Conservation (phyloP, 257 asterid genomes). For the Rubia yunnanensis region DNA sequence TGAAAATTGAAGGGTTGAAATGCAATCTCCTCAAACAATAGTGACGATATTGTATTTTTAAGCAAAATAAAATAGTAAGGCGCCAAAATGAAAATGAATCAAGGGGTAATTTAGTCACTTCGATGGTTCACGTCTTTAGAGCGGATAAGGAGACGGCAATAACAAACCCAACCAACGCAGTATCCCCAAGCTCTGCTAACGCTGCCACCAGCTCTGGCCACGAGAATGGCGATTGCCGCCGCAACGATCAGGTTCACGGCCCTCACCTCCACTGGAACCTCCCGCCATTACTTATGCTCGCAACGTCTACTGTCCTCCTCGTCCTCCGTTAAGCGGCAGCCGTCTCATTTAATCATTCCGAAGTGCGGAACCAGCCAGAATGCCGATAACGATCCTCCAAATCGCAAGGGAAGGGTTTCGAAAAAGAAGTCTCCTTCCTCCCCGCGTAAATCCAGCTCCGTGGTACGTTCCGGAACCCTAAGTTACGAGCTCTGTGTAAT, state of each 20-base stretch:
- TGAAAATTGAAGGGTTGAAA: no score
- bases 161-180: not conserved
- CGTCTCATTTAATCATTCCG: constrained; percentile 14
- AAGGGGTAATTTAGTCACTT: not conserved
- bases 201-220: not conserved
- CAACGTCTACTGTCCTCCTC: constrained; percentile 17
- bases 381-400: constrained; percentile 8
- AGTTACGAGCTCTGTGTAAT: not conserved
- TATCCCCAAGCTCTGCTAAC: not conserved
- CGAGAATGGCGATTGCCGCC: constrained; percentile 27
- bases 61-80: not conserved
- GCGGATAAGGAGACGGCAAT: constrained; percentile 13
- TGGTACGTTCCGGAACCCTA: constrained; percentile 16
- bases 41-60: no score
- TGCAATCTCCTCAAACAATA: no score
- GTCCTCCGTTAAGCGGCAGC: constrained; percentile 8
- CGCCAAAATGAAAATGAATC: constrained; percentile 11
- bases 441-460: constrained; percentile 4
- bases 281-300: constrained; percentile 21
- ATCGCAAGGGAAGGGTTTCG: constrained; percentile 3
- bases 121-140: not conserved
- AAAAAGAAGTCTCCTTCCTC: constrained; percentile 15
- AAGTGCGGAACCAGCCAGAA: constrained; percentile 3
- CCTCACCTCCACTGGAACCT: constrained; percentile 22
- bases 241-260: constrained; percentile 19